phyloP scores from a whole-genome alignment of 768 basidiomycete species.

The Mycena olivaceomarginata region DNA sequence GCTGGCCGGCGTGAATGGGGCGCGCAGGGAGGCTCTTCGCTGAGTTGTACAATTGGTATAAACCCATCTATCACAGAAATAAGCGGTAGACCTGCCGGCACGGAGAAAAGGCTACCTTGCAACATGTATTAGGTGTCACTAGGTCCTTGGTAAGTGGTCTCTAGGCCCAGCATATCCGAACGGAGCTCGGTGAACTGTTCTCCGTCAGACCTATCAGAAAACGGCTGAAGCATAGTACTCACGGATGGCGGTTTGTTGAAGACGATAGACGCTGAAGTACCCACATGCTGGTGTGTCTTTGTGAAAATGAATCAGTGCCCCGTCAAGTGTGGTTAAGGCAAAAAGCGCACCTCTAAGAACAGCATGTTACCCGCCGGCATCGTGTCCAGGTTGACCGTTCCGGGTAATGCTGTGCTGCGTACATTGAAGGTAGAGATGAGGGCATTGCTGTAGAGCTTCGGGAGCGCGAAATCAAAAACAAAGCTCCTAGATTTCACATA shows the following conservation, averaged over 20 bases:
- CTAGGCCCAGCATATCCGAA: not conserved
- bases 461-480: slow-evolving; percentile 9
- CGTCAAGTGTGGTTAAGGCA: not conserved
- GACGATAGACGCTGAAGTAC: not conserved
- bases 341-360: not conserved
- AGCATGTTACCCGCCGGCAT: not conserved
- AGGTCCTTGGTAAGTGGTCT: not conserved
- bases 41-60: not conserved
- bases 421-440: slow-evolving; percentile 10
- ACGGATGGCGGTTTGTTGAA: slow-evolving; percentile 3
- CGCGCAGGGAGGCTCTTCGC: not conserved
- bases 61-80: not conserved
- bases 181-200: not conserved
- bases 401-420: not conserved
- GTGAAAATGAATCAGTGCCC: not conserved
- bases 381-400: not conserved
- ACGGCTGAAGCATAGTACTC: not conserved
- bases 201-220: too few relatives aligned
- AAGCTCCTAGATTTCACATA: not conserved
- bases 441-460: slow-evolving; percentile 18
- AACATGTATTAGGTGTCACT: not conserved
- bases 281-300: not conserved
- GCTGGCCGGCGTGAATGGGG: not conserved
- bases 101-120: not conserved
- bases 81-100: not conserved